phyloP scores from a whole-genome alignment of 148 eudicot genomes.

The Selenicereus undatus region DNA sequence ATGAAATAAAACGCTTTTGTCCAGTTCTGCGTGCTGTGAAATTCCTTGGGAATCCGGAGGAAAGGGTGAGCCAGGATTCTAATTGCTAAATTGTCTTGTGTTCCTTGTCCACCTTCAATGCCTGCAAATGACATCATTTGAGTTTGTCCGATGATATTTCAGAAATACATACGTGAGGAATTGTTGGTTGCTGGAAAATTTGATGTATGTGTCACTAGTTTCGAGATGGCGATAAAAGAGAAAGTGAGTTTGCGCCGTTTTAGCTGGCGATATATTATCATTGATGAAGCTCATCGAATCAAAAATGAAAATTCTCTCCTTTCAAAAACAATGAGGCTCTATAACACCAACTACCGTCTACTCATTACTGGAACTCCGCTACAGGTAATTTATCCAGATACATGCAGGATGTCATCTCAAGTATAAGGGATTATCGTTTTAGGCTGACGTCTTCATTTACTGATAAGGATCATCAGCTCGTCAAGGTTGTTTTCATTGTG shows the following conservation, averaged over 20 bases:
- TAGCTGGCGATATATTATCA: slow-evolving; percentile 96
- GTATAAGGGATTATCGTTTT: too few relatives aligned
- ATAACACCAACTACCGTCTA: slow-evolving; percentile 85
- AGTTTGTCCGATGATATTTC: slow-evolving; percentile 16
- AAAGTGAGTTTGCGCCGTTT: slow-evolving; percentile 77
- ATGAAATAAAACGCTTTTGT: slow-evolving; percentile 94
- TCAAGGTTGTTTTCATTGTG: too few relatives aligned
- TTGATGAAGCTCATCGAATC: slow-evolving; percentile 98
- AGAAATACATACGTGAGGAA: slow-evolving; percentile 86
- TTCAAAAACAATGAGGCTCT: slow-evolving; percentile 95
- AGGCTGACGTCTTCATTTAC: too few relatives aligned
- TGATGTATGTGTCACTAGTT: slow-evolving; percentile 98
- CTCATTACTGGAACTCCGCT: slow-evolving; percentile 98
- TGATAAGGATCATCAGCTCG: too few relatives aligned
- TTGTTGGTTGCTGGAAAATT: slow-evolving; percentile 93
- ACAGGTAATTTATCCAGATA: slow-evolving; percentile 48
- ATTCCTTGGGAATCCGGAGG: slow-evolving; percentile 92
- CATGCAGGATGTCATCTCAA: not conserved
- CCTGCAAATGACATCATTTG: not conserved
- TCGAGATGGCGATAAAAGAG: slow-evolving; percentile 98
- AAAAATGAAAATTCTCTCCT: slow-evolving; percentile 98
- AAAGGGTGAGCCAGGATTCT: slow-evolving; percentile 54
- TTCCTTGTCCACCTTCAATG: not conserved
- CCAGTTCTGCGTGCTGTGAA: slow-evolving; percentile 84
- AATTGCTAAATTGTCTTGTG: not conserved